Conservation (phyloP, 202 grass and related monocot genomes). For the Saccharum hybrid region DNA sequence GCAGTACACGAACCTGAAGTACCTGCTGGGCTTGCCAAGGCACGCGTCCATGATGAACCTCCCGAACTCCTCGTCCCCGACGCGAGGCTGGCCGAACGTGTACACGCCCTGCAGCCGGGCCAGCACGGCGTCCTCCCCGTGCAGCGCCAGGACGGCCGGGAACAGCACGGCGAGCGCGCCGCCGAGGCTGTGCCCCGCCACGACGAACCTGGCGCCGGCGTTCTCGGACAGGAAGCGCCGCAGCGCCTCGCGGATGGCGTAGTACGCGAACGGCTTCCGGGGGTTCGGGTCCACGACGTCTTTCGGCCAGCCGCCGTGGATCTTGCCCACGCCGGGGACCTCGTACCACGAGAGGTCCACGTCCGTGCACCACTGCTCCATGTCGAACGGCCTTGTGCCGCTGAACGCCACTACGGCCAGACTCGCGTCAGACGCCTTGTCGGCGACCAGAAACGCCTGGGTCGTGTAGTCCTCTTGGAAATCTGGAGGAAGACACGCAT, state of each 20-base stretch:
- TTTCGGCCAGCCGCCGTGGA: conserved; percentile 70
- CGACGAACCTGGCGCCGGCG: conserved; percentile 50
- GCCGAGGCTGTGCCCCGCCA: conserved; percentile 83
- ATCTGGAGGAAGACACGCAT: conserved; percentile 39
- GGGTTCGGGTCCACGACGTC: neutral
- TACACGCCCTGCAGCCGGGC: conserved; percentile 62
- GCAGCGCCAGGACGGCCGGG: conserved; percentile 60
- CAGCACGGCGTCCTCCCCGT: conserved; percentile 55
- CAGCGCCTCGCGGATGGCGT: conserved; percentile 58
- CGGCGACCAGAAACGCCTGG: conserved; percentile 67
- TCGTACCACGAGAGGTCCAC: conserved; percentile 93
- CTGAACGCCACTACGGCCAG: conserved; percentile 78
- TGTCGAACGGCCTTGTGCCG: conserved; percentile 82
- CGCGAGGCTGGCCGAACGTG: conserved; percentile 80
- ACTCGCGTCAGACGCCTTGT: conserved; percentile 59
- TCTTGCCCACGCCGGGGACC: conserved; percentile 58
- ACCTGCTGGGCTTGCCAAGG: conserved; percentile 53
- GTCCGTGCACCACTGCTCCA: conserved; percentile 72
- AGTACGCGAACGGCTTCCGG: conserved; percentile 61
- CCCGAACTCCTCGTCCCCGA: conserved; percentile 56
- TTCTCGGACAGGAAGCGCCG: conserved; percentile 41
- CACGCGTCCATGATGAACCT: conserved; percentile 48
- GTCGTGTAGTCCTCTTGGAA: conserved; percentile 52
- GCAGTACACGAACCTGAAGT: conserved; percentile 78
- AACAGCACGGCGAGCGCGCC: conserved; percentile 80